Conservation (phyloP, 1,284 basidiomycete genomes). For the Ceratobasidium papillatum region DNA sequence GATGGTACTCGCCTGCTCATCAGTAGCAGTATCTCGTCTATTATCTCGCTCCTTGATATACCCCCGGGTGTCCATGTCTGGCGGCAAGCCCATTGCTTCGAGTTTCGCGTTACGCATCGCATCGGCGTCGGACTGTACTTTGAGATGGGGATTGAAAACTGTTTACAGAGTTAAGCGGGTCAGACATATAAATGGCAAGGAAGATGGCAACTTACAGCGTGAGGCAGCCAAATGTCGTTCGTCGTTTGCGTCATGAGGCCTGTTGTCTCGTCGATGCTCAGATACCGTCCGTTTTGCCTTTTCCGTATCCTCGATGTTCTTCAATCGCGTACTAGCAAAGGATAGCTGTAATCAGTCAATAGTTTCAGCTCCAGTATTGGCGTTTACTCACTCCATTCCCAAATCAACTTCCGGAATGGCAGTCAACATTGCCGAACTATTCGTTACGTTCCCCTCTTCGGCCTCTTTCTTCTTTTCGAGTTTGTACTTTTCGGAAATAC, state of each 20-base stretch:
- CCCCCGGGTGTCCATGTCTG: conserved; percentile 60
- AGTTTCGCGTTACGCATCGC: conserved; percentile 85
- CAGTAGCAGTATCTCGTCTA: conserved; percentile 79
- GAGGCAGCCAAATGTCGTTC: conserved; percentile 82
- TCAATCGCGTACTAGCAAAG: conserved; percentile 75
- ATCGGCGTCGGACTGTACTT: conserved; percentile 83
- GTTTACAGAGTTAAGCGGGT: not conserved
- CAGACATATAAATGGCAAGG: not conserved
- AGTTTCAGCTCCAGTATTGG: not conserved
- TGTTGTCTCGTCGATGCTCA: conserved; percentile 69
- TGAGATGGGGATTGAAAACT: conserved; percentile 86
- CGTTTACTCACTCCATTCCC: conserved; percentile 87
- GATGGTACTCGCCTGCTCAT: conserved; percentile 74
- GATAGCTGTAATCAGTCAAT: not conserved
- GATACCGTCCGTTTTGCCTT: conserved; percentile 88
- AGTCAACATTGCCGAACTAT: conserved; percentile 92
- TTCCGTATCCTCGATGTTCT: conserved; percentile 97
- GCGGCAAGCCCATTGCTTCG: conserved; percentile 78
- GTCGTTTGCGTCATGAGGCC: conserved; percentile 62
- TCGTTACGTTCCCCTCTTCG: conserved; percentile 92
- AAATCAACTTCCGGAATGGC: conserved; percentile 97
- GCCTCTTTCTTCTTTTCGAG: conserved; percentile 61
- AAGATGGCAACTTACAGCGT: conserved; percentile 70
- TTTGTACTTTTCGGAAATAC: conserved; percentile 72
- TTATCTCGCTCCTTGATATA: conserved; percentile 57